Percentiles rank a stretch among this genome's conserved stretches.
phyloP scores from a whole-genome alignment of 106 monocot species.

The Cymbidium sinense region DNA sequence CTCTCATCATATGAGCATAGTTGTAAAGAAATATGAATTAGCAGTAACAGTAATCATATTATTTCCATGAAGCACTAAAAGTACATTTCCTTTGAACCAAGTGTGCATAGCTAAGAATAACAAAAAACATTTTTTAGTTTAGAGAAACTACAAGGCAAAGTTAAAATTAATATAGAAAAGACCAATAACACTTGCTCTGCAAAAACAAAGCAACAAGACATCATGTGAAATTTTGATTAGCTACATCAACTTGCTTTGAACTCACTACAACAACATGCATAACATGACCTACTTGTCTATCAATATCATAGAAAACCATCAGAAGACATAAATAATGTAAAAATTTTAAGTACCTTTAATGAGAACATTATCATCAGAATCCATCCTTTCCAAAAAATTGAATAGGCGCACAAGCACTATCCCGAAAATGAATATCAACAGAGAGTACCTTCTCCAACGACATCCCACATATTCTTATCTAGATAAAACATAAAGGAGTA shows the following conservation, averaged over 20 bases:
- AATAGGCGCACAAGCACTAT: constrained; percentile 7
- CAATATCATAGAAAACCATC: background rate
- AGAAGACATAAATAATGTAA: background rate
- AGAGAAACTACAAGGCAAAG: background rate
- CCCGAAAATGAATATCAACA: constrained; percentile 1
- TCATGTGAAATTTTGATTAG: background rate
- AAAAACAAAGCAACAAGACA: constrained; percentile 2
- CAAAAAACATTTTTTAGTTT: background rate
- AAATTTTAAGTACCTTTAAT: background rate
- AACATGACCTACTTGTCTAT: background rate
- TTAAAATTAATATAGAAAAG: background rate
- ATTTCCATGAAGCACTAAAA: background rate
- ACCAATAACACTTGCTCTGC: background rate
- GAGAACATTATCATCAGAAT: constrained; percentile 6
- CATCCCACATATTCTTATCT: background rate
- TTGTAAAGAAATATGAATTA: background rate
- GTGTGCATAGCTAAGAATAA: background rate
- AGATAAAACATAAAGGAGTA: constrained; percentile 1
- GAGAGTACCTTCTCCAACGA: background rate
- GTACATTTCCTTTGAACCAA: background rate
- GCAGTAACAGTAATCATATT: background rate
- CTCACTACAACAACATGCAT: background rate
- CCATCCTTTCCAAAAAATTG: constrained; percentile 2
- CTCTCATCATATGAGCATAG: background rate
- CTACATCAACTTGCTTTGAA: background rate